These are phyloP conservation scores for Leptographium galeiforme DNA, from an alignment of 2,329 filamentous ascomycete genomes.

Conservation along the genomic window DNA sequence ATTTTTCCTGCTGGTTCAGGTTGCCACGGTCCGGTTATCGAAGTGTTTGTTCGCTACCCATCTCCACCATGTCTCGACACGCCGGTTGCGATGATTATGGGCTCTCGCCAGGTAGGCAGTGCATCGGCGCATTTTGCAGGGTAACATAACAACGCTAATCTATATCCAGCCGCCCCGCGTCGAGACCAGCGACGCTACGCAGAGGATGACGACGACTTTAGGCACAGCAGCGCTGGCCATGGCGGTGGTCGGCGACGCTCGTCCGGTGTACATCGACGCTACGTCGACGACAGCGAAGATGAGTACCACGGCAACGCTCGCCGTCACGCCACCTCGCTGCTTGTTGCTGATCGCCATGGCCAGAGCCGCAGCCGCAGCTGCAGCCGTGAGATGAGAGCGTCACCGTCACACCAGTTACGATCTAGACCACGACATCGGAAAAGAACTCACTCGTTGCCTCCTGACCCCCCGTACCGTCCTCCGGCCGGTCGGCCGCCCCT, in stretches of 20 bases:
- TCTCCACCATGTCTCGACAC: background rate
- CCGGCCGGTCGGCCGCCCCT: slow-evolving; percentile 27
- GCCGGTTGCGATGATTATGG: background rate
- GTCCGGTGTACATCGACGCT: background rate
- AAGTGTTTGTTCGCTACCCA: too few relatives aligned
- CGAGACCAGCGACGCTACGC: background rate
- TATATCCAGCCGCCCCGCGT: background rate
- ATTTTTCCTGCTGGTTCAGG: too few relatives aligned
- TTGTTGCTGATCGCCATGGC: too few relatives aligned
- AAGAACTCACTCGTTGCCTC: background rate
- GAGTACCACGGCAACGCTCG: too few relatives aligned
- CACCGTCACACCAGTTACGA: background rate
- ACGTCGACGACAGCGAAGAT: too few relatives aligned
- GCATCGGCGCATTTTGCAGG: background rate
- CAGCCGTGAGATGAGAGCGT: background rate
- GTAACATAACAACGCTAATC: background rate
- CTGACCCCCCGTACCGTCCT: slow-evolving; percentile 9
- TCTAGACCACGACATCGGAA: background rate
- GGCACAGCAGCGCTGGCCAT: background rate
- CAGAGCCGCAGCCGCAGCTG: too few relatives aligned
- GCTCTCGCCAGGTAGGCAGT: background rate
- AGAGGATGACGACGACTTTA: background rate
- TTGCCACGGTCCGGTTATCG: too few relatives aligned
- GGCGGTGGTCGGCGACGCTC: background rate
- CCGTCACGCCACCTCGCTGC: too few relatives aligned